Conservation (phyloP, 495 filamentous ascomycete genomes). For the Aspergillus incahuasiensis region DNA sequence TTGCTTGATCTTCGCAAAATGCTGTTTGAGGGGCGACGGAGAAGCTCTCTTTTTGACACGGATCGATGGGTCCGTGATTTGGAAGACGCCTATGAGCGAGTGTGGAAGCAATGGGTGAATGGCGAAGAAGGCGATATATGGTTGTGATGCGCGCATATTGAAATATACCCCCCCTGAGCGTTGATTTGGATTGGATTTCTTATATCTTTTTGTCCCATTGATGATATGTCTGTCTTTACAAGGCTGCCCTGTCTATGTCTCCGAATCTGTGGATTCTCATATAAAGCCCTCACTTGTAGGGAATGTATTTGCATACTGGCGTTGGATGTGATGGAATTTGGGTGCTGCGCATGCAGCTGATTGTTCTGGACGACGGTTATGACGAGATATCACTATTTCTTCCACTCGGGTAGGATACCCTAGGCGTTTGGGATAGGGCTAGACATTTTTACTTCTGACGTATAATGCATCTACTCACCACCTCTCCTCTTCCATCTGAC, state of each 20-base stretch:
- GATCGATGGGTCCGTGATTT: constrained; percentile 87
- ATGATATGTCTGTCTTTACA: background rate
- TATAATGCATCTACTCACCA: background rate
- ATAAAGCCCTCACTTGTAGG: constrained; percentile 5
- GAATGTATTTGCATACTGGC: constrained; percentile 18
- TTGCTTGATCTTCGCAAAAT: constrained; percentile 72
- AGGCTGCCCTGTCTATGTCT: background rate
- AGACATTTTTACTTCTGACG: background rate
- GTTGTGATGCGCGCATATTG: constrained; percentile 43
- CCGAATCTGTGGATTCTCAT: constrained; percentile 1
- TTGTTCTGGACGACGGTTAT: constrained; percentile 17
- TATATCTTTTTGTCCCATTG: constrained; percentile 5
- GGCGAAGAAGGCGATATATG: constrained; percentile 90
- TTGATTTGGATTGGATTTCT: constrained; percentile 14
- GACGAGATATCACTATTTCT: constrained; percentile 5
- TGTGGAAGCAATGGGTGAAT: constrained; percentile 82
- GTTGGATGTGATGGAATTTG: constrained; percentile 14
- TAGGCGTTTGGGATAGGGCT: constrained; percentile 8
- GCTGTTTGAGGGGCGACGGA: constrained; percentile 77
- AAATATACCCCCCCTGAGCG: constrained; percentile 27
- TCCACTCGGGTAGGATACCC: background rate
- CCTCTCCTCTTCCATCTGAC: background rate
- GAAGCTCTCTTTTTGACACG: constrained; percentile 86
- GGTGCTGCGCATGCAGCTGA: constrained; percentile 14
- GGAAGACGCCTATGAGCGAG: constrained; percentile 81